phyloP scores from a whole-genome alignment of 73 alveolate genomes.

The Tetrahymena borealis region DNA sequence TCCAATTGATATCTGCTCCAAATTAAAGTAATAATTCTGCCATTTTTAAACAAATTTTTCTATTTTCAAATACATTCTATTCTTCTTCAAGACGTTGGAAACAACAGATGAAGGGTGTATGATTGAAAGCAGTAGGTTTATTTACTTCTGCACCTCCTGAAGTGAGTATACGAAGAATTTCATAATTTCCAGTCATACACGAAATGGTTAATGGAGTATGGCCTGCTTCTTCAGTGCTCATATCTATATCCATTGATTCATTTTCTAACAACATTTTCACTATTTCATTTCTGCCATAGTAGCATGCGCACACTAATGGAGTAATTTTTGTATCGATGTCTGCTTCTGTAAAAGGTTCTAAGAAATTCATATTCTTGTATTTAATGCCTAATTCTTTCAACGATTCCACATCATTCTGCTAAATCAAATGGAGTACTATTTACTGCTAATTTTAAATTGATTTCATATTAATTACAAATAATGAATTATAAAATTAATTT shows the following conservation, averaged over 20 bases:
- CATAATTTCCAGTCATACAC: slow-evolving; percentile 68
- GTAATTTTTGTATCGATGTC: slow-evolving; percentile 66
- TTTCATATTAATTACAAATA: background rate
- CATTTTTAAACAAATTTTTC: slow-evolving; percentile 68
- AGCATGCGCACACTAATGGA: slow-evolving; percentile 66
- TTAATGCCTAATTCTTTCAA: slow-evolving; percentile 1
- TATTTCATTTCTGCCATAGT: slow-evolving; percentile 54
- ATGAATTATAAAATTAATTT: background rate
- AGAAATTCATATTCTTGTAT: slow-evolving; percentile 37
- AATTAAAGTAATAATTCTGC: slow-evolving; percentile 60
- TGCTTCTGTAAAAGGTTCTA: slow-evolving; percentile 49
- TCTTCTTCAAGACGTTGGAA: slow-evolving; percentile 65
- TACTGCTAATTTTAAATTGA: background rate
- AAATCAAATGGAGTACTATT: background rate
- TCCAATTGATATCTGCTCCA: slow-evolving; percentile 76
- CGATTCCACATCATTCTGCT: background rate
- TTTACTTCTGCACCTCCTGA: slow-evolving; percentile 74
- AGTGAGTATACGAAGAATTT: slow-evolving; percentile 49
- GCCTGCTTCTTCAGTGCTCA: slow-evolving; percentile 62
- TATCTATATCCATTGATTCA: slow-evolving; percentile 53
- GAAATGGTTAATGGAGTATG: slow-evolving; percentile 65
- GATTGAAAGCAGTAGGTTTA: slow-evolving; percentile 40
- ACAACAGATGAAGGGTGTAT: slow-evolving; percentile 58
- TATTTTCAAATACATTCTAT: slow-evolving; percentile 62
- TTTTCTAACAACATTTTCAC: slow-evolving; percentile 58